Evolutionary conservation across 805 yeast genomes (phyloP).

Genomic region (Teunomyces aglyptinius): DNA sequence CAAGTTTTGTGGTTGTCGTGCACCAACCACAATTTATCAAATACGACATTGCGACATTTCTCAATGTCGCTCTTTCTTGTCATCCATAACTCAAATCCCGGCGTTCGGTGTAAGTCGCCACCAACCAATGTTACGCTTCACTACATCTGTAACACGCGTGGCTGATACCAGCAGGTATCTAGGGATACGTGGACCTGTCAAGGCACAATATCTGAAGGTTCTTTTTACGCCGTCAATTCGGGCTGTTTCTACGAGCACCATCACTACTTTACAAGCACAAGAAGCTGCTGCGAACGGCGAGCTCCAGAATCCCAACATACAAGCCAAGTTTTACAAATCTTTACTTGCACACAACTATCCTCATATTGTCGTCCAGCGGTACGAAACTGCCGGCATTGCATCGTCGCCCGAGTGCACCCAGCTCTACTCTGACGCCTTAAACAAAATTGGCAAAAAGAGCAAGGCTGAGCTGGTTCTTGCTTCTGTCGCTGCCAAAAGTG

Average conservation of each 20-base stretch:
- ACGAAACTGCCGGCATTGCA: constrained; percentile 92
- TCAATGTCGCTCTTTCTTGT: background rate
- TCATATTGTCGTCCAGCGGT: constrained; percentile 93
- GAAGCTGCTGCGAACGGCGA: constrained; percentile 88
- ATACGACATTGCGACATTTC: constrained; percentile 1
- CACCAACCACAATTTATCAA: too few relatives aligned
- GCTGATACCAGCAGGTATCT: background rate
- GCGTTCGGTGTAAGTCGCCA: constrained; percentile 2
- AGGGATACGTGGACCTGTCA: background rate
- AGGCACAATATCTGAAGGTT: background rate
- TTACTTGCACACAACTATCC: constrained; percentile 83
- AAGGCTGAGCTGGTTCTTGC: constrained; percentile 69
- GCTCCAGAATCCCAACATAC: constrained; percentile 63
- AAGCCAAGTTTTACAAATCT: constrained; percentile 78
- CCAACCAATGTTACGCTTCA: constrained; percentile 1
- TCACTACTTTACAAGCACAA: constrained; percentile 37
- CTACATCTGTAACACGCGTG: background rate
- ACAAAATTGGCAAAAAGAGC: constrained; percentile 69
- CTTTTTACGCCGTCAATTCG: constrained; percentile 2
- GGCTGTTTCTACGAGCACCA: constrained; percentile 25
- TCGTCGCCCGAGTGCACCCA: constrained; percentile 74
- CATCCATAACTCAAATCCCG: background rate
- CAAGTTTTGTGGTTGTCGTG: background rate
- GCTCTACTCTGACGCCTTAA: constrained; percentile 78
- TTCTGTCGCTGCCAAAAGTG: constrained; percentile 4